Base-by-base conservation (phyloP, 345 rosid species). In the Hirschfeldia incana region DNA sequence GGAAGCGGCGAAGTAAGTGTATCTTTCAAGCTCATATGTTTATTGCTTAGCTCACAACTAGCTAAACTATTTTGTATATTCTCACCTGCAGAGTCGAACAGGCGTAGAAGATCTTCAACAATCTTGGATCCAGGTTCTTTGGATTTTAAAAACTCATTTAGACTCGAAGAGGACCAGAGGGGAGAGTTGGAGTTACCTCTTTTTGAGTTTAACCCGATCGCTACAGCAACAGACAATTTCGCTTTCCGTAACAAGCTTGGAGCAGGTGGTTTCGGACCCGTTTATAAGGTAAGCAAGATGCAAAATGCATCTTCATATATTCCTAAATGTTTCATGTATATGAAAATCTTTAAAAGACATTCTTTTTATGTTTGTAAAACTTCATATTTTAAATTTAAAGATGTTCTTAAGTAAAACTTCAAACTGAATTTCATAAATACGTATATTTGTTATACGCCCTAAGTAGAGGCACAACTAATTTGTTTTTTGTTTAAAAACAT, bases 191-290 rank as follows among this genome's bases (percentile, higher is more conserved):
- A 88, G 74, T 71, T 90, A 33, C 87, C 91, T 36, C 70, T 80
- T 29, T 90, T 89, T 69, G 85, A 84, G 79, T 66, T 86, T 0
- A 76, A 78, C 79, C 63, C 70, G 7, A 85, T 89, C 16, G 85
- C 79, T 64, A 73, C 76, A 32, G 93, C 92, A 1, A 91, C 97
- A 0, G 16, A 85, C 58, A 83, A 86, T 70, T 91, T 91, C 76
- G 84, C 86, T 39, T 5, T 59, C 17, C 79, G 65, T 27, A 88
- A 86, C 74, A 89, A 87, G 78, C 92, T 91, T 39, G 93, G 97
- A 74, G 80, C 84, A 73, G 93, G 93, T 70, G 94, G 93, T 8
- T 91, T 91, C 37, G 97, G 97, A 53, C 58, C 89, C 0, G 97
- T 91, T 46, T 91, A 89, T 53, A 89, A 88, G 90, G 96, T 88